Evolutionary conservation across 2,329 filamentous ascomycete species (phyloP).

Genomic region (Proliferodiscus dingleyae): DNA sequence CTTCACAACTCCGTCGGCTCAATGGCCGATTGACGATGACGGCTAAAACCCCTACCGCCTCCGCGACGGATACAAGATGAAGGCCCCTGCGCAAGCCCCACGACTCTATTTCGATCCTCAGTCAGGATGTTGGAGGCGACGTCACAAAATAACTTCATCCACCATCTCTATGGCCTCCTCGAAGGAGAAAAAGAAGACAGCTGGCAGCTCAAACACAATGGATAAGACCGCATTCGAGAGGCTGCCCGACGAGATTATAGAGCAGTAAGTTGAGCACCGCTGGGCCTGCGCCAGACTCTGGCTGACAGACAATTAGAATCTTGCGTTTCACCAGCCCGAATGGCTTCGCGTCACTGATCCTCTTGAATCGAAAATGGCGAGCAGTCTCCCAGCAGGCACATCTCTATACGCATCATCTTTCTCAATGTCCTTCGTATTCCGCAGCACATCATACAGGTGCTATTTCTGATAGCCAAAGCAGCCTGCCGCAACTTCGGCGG

Average conservation of each 20-base stretch:
- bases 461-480: slow-evolving; percentile 39
- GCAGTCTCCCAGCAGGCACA: slow-evolving; percentile 57
- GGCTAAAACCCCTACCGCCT: no score
- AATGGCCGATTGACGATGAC: no score
- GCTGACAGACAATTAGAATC: slow-evolving; percentile 43
- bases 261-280: slow-evolving; percentile 49
- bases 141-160: neutral
- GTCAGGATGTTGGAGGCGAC: neutral
- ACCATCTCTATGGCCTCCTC: neutral
- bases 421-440: slow-evolving; percentile 55
- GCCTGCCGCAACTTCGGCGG: slow-evolving; percentile 55
- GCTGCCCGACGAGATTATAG: slow-evolving; percentile 64
- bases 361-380: slow-evolving; percentile 63
- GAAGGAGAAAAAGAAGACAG: slow-evolving; percentile 13
- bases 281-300: slow-evolving; percentile 8
- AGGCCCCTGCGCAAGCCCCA: neutral
- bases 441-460: slow-evolving; percentile 39
- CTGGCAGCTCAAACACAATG: slow-evolving; percentile 5
- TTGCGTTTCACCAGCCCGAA: slow-evolving; percentile 55
- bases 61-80: neutral
- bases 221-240: slow-evolving; percentile 40
- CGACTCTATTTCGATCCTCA: neutral
- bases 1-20: no score
- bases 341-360: slow-evolving; percentile 60
- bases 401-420: slow-evolving; percentile 59